These are phyloP conservation scores for Aegilops tauschii DNA, from an alignment of 176 grass and related monocot genomes.

Conservation along the genomic window DNA sequence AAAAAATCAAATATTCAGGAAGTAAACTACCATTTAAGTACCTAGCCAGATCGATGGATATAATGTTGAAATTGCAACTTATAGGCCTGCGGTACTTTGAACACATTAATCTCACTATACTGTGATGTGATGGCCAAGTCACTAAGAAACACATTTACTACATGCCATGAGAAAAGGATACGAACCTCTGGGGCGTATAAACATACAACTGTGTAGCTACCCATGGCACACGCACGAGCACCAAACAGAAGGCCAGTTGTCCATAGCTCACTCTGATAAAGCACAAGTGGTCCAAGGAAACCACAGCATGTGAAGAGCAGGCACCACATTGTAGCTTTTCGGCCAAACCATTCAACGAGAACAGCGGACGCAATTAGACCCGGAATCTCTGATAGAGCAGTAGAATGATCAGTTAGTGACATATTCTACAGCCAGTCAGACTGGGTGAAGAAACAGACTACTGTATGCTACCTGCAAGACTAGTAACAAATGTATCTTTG, in stretches of 20 bases:
- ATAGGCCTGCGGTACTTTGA: not conserved
- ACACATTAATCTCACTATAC: not conserved
- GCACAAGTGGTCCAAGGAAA: constrained; percentile 60
- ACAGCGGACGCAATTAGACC: constrained; percentile 61
- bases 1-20: not conserved
- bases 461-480: constrained; percentile 56
- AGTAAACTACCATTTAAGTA: not conserved
- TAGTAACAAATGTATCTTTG: constrained; percentile 75
- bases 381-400: constrained; percentile 56
- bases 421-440: not conserved
- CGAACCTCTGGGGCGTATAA: constrained; percentile 76
- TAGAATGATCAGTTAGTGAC: not conserved
- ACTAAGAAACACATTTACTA: not conserved
- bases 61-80: not conserved
- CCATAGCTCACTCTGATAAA: constrained; percentile 59
- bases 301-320: constrained; percentile 63
- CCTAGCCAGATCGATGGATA: not conserved
- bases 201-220: constrained; percentile 60
- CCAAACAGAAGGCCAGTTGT: constrained; percentile 73
- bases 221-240: constrained; percentile 61
- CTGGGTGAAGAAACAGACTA: not conserved
- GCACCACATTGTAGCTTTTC: constrained; percentile 69
- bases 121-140: not conserved
- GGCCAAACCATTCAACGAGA: constrained; percentile 63
- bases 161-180: not conserved